phyloP scores from a whole-genome alignment of 2,329 filamentous ascomycete genomes.

The Paecilomyces dactylethromorphus region DNA sequence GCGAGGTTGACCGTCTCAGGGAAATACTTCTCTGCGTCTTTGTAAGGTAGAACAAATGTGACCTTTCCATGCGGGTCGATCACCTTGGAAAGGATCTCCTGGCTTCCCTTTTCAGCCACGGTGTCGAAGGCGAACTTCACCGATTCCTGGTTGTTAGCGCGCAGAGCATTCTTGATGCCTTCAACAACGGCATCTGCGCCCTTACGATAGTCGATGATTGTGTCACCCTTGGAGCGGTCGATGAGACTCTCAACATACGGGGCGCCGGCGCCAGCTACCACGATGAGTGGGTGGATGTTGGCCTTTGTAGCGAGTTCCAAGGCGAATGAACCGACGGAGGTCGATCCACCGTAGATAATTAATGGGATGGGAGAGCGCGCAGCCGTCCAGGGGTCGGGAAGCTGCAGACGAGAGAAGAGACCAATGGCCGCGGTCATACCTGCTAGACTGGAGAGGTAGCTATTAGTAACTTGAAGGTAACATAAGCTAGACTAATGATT shows the following conservation, averaged over 20 bases:
- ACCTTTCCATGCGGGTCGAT: slow-evolving; percentile 35
- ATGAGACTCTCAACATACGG: slow-evolving; percentile 48
- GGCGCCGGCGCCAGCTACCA: slow-evolving; percentile 49
- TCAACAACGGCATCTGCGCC: slow-evolving; percentile 48
- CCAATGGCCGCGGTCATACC: slow-evolving; percentile 49
- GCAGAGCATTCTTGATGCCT: slow-evolving; percentile 9
- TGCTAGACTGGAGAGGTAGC: slow-evolving; percentile 29
- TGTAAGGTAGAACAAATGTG: slow-evolving; percentile 36
- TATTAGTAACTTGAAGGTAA: not conserved
- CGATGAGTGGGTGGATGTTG: slow-evolving; percentile 58
- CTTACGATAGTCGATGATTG: slow-evolving; percentile 54
- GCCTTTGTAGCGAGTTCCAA: slow-evolving; percentile 49
- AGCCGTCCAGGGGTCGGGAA: slow-evolving; percentile 46
- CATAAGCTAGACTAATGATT: not conserved
- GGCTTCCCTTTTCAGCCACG: slow-evolving; percentile 47
- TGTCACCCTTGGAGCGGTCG: slow-evolving; percentile 49
- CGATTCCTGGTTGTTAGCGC: slow-evolving; percentile 1
- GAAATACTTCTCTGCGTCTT: slow-evolving; percentile 35
- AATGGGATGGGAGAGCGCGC: slow-evolving; percentile 29
- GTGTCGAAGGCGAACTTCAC: slow-evolving; percentile 51
- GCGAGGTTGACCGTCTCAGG: slow-evolving; percentile 30
- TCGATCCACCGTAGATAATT: slow-evolving; percentile 45
- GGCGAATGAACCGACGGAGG: slow-evolving; percentile 53
- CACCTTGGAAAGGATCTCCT: slow-evolving; percentile 39
- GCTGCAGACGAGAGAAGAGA: slow-evolving; percentile 40